Conservation (phyloP, 2,329 filamentous ascomycete species). For the Juglanconis sp. region DNA sequence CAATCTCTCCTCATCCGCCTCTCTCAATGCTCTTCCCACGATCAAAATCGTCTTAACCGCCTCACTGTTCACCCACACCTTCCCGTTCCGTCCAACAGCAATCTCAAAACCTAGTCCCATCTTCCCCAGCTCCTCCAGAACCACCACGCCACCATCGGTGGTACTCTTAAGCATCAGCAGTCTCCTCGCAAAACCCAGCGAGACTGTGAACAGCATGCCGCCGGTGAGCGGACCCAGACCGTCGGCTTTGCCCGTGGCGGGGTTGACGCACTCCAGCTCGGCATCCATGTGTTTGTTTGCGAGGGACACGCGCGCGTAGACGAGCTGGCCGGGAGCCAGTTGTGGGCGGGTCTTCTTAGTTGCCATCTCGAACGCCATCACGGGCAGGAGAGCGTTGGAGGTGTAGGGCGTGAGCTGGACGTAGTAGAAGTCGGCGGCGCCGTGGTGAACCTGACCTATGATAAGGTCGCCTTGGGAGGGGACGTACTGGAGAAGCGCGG, state of each 20-base stretch:
- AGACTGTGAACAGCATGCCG: constrained; percentile 83
- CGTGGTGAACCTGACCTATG: constrained; percentile 79
- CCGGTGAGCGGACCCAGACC: constrained; percentile 79
- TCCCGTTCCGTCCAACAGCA: constrained; percentile 87
- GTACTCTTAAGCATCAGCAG: constrained; percentile 64
- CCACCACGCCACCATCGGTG: constrained; percentile 62
- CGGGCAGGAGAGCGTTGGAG: constrained; percentile 67
- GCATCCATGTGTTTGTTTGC: constrained; percentile 76
- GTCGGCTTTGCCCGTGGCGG: constrained; percentile 82
- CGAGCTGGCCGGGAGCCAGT: constrained; percentile 69
- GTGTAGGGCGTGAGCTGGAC: constrained; percentile 70
- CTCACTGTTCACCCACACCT: constrained; percentile 85
- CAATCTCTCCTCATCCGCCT: constrained; percentile 69
- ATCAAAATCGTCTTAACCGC: constrained; percentile 68
- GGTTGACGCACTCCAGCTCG: constrained; percentile 85
- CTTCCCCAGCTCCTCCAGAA: constrained; percentile 74
- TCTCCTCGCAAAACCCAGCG: constrained; percentile 75
- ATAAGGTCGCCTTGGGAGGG: constrained; percentile 81
- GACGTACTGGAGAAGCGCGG: constrained; percentile 59
- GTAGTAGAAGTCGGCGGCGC: constrained; percentile 73
- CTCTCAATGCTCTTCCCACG: constrained; percentile 73
- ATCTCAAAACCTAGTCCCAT: constrained; percentile 87
- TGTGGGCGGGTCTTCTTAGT: constrained; percentile 88
- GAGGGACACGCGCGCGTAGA: constrained; percentile 81
- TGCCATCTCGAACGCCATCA: constrained; percentile 89